Percentiles rank a stretch among this genome's conserved stretches.
Evolutionary conservation across 2,329 filamentous ascomycete genomes (phyloP).

Genomic region (Pseudogymnoascus sp.): DNA sequence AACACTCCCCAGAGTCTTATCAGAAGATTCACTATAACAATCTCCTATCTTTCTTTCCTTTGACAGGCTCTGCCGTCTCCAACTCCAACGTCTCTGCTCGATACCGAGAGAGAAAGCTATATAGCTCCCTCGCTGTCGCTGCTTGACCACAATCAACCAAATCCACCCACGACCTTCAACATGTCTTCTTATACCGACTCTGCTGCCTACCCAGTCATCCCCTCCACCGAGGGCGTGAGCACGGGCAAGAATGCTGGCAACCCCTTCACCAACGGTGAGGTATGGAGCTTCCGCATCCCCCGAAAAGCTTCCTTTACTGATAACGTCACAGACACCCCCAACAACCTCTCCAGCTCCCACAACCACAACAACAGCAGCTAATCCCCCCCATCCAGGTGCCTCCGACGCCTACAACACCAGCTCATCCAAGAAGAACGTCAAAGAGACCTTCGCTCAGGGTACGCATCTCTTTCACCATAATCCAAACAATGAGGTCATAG

Average conservation of each 20-base stretch:
- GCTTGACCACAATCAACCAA: not conserved
- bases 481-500: constrained; percentile 8
- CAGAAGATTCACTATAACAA: not conserved
- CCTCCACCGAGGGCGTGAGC: not conserved
- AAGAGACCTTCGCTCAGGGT: constrained; percentile 35
- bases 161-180: not conserved
- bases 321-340: not conserved
- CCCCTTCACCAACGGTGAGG: constrained; percentile 1
- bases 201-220: not conserved
- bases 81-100: not conserved
- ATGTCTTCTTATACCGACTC: not conserved
- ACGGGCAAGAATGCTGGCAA: not conserved
- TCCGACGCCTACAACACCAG: constrained; percentile 26
- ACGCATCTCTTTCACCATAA: not conserved
- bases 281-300: not conserved
- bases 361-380: constrained; percentile 17
- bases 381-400: constrained; percentile 22
- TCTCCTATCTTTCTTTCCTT: not conserved
- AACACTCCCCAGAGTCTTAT: not conserved
- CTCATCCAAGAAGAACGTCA: constrained; percentile 25
- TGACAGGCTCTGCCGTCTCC: not conserved
- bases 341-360: not conserved
- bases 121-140: not conserved
- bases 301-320: not conserved
- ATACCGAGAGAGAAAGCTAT: not conserved